Base-by-base conservation (phyloP, 2,329 filamentous ascomycete species). In the Diplocarpon rosae region DNA sequence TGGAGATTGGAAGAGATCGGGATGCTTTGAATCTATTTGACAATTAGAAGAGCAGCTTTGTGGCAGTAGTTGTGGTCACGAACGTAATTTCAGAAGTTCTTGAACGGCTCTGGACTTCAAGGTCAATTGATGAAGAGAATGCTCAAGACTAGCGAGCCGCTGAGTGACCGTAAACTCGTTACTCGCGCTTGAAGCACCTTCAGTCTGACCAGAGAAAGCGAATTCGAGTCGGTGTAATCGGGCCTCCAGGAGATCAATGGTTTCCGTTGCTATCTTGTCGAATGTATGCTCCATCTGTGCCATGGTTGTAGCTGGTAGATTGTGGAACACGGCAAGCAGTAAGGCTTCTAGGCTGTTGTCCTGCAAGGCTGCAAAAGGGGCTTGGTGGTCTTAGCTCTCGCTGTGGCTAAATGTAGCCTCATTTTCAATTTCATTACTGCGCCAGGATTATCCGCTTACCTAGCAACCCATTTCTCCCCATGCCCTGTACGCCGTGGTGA, bases 1-100 rank as follows among this genome's bases (percentile, higher is more conserved):
- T 7, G 57, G 40, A n/a, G 55, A 50, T 42, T 60, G 57, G 42
- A 63, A 63, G 30, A 63, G 51, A 32, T 60, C 59, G 12, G 60
- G 60, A 37, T 60, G 48, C 46, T 47, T 56, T n/a, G 56, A 52
- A 50, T 61, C 59, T 62, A 31, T 20, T 35, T 13, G 36, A 12
- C 13, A 38, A 38, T 59, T 37, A 56, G 50, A 31, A 32, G 40
- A 15, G 20, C 20, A 11, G 14, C 9, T 17, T 32, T 12, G 13
- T 15, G 1, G 3, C 3, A 2, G 20, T 16, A 20, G 20, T 6
- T 5, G 16, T 6, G 13, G 17, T 13, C n/a, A 52, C 58, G 41
- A 39, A 62, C 60, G 53, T 34, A 62, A 49, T 29, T 49, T 51
- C n/a, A 62, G 40, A 5, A 62, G 47, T 40, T 62, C 59, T 37